Conservation (phyloP, 805 yeast genomes). For the Nakazawaea sp. region DNA sequence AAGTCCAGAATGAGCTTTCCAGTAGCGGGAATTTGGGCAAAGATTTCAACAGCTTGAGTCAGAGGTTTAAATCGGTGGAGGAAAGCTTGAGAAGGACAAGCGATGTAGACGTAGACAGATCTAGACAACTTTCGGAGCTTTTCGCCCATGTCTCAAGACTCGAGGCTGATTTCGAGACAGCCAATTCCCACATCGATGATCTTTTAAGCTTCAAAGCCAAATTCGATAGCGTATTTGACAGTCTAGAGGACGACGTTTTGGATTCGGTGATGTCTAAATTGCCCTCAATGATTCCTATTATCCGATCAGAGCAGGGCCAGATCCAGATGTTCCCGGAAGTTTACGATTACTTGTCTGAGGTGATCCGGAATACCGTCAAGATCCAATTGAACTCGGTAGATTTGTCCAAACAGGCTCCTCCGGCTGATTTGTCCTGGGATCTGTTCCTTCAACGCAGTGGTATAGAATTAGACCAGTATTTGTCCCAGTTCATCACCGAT, state of each 20-base stretch:
- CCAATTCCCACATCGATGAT: background rate
- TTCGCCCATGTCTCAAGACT: slow-evolving; percentile 2
- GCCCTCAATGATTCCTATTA: slow-evolving; percentile 7
- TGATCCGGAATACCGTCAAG: slow-evolving; percentile 4
- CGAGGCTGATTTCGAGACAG: slow-evolving; percentile 1
- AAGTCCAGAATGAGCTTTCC: background rate
- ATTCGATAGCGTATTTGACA: background rate
- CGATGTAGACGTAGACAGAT: slow-evolving; percentile 4
- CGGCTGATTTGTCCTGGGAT: slow-evolving; percentile 7
- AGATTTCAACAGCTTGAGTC: background rate
- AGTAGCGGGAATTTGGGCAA: background rate
- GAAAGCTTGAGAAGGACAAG: background rate
- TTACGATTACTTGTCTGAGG: slow-evolving; percentile 7
- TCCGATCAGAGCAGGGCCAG: background rate
- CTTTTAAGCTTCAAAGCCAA: slow-evolving; percentile 1
- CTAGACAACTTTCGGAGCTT: slow-evolving; percentile 5
- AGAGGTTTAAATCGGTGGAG: slow-evolving; percentile 1
- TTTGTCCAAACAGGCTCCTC: slow-evolving; percentile 1
- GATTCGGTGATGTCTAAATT: background rate
- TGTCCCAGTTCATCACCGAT: slow-evolving; percentile 2
- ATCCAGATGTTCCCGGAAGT: slow-evolving; percentile 9
- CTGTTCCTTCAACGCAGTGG: slow-evolving; percentile 5
- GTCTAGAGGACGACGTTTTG: slow-evolving; percentile 5
- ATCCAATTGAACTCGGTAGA: slow-evolving; percentile 4
- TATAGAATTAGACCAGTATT: slow-evolving; percentile 6